These are phyloP conservation scores for Aureobasidium sp. DNA, from an alignment of 2,329 filamentous ascomycete species.

Conservation along the genomic window DNA sequence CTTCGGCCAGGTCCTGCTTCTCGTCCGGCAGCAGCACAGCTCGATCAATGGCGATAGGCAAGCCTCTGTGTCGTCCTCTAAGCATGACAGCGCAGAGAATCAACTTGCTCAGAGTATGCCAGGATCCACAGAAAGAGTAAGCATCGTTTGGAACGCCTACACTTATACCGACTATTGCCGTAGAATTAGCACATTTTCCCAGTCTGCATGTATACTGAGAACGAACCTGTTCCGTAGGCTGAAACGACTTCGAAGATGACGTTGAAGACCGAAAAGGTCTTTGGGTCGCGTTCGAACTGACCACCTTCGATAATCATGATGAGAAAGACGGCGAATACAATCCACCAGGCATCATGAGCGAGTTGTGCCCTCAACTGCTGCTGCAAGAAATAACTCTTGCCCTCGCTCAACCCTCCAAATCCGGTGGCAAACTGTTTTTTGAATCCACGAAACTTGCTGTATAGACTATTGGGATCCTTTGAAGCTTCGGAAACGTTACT, in stretches of 20 bases:
- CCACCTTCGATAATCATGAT: slow-evolving; percentile 40
- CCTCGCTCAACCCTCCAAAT: slow-evolving; percentile 19
- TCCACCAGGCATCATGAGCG: slow-evolving; percentile 42
- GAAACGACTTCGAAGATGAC: slow-evolving; percentile 41
- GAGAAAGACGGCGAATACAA: slow-evolving; percentile 39
- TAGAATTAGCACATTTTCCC: neutral
- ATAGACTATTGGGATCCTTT: slow-evolving; percentile 5
- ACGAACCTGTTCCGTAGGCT: slow-evolving; percentile 26
- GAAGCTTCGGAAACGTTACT: neutral
- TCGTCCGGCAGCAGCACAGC: slow-evolving; percentile 36
- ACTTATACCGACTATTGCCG: slow-evolving; percentile 37
- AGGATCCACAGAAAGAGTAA: slow-evolving; percentile 44
- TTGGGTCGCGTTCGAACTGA: slow-evolving; percentile 31
- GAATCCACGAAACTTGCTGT: slow-evolving; percentile 2
- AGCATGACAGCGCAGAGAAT: slow-evolving; percentile 51
- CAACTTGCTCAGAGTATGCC: slow-evolving; percentile 46
- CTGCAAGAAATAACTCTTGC: slow-evolving; percentile 33
- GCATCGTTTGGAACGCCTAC: slow-evolving; percentile 39
- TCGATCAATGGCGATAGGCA: slow-evolving; percentile 50
- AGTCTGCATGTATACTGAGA: neutral
- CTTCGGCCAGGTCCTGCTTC: slow-evolving; percentile 27
- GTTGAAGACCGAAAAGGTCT: slow-evolving; percentile 37
- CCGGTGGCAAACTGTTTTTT: slow-evolving; percentile 8
- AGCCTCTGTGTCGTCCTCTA: slow-evolving; percentile 47
- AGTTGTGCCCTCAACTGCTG: slow-evolving; percentile 42